These are phyloP conservation scores for Pseudogymnoascus sp. DNA, from an alignment of 2,329 filamentous ascomycete genomes.

Conservation along the genomic window DNA sequence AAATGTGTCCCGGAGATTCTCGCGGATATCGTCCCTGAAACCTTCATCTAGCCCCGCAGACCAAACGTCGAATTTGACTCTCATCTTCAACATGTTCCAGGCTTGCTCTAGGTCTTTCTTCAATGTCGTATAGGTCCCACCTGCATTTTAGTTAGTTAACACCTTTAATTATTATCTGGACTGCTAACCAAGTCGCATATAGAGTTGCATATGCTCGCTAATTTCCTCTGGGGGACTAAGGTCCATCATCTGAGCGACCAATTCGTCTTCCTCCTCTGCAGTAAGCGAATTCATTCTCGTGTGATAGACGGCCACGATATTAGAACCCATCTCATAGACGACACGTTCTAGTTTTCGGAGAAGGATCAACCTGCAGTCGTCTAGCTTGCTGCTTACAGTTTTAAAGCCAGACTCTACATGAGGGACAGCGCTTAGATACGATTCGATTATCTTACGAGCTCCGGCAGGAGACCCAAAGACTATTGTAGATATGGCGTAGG, in stretches of 20 bases:
- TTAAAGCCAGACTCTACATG: not conserved
- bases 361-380: not conserved
- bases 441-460: not conserved
- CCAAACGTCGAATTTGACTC: constrained; percentile 29
- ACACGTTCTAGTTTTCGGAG: not conserved
- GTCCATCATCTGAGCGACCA: not conserved
- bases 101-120: constrained; percentile 24
- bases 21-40: constrained; percentile 24
- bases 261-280: not conserved
- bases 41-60: constrained; percentile 26
- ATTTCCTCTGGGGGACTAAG: not conserved
- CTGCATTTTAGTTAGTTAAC: constrained; percentile 14
- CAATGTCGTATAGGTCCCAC: constrained; percentile 21
- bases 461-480: constrained; percentile 22
- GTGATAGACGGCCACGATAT: not conserved
- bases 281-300: not conserved
- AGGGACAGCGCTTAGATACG: not conserved
- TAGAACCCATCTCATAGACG: not conserved
- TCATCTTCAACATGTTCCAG: constrained; percentile 24
- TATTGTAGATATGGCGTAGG: constrained; percentile 19
- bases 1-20: constrained; percentile 23
- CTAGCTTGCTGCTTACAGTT: not conserved
- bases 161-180: not conserved
- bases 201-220: not conserved
- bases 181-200: not conserved